Evolutionary conservation across 148 eudicot species (phyloP), one percentile per base, ranked within the genome.

Genomic region (Gaultheria prostrata): DNA sequence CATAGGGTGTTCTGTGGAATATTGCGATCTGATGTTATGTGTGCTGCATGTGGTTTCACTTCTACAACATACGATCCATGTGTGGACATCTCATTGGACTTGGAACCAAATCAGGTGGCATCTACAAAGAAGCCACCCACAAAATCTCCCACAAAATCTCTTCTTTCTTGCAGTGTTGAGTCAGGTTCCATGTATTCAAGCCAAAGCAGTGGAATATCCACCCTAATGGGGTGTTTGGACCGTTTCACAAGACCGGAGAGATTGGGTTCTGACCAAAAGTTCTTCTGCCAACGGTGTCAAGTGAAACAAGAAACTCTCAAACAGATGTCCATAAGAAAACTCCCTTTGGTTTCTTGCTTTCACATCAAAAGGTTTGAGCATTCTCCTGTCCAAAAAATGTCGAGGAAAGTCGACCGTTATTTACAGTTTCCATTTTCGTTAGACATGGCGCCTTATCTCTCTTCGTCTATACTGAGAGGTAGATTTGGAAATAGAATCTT

Each of bases 41-140:
- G 97, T 78, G 91, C 92, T 86, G 89, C 94, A 26, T 94, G 97
- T 78, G 97, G 97, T 54, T 94, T 91, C 84, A 92, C 95, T 80
- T 94, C 97, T 17, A 91, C 95, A 28, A 94, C 94, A n/a, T 91
- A 90, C 51, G 97, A 94, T 83, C 97, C 97, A 0, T 92, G 95
- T 83, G 85, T 94, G 18, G 97, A 94, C 81, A 89, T 94, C 89
- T 92, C 95, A 24, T 79, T 94, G 89, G 97, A 92, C 89, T 87
- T 94, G 88, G 93, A 90, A 83, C 92, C 92, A 35, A 86, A 85
- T 75, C 83, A 87, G 18, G 90, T 54, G 7, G 67, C 82, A 80
- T 77, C 86, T 21, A 69, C 53, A 11, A 93, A 91, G 81, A 26
- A 57, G 67, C 43, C 87, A 46, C 20, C 89, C 35, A 4, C 90